Base-by-base conservation (phyloP, 768 basidiomycete genomes). In the Russula lepida region DNA sequence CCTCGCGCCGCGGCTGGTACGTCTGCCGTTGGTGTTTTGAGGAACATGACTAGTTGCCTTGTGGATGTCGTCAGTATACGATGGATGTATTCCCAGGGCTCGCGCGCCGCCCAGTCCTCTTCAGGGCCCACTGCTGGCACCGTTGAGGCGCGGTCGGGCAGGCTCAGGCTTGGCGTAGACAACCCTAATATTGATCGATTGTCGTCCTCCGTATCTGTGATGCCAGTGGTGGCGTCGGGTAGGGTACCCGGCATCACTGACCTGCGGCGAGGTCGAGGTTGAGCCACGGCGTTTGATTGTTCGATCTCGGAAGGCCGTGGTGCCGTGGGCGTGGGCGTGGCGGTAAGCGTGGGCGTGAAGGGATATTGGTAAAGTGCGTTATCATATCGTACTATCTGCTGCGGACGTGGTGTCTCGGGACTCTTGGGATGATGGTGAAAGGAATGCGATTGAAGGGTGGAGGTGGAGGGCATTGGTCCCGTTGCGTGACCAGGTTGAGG, bases 61-160 rank as follows among this genome's bases (percentile, higher is more conserved):
- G 56, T 63, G 46, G 56, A 53, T 12, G 56, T 41, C 13, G 62
- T 63, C 56, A 63, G 52, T 12, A 63, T 57, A 27, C 56, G 62
- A 32, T 63, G 62, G 9, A 64, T 17, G 54, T 64, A 64, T 43
- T 55, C 54, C 63, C 63, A 64, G 6, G 63, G 63, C 35, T 62
- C 54, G 43, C 60, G 59, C 39, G 63, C 23, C n/a, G 63, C 63
- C 59, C 62, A 63, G 47, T 63, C 62, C n/a, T 58, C 56, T 8
- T n/a, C 33, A 9, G 12, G 28, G 39, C 54, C 57, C 0, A 58
- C 62, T 1, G 37, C 30, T 25, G 6, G 23, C 25, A 33, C 52
- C 13, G 62, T 58, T 23, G 21, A 15, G 11, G 11, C 27, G 1
- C 54, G 54, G 13, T 41, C 23, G 21, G 55, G 9, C 7, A n/a